A percentile compares a stretch with the other conserved stretches of the same genome.
phyloP scores from a whole-genome alignment of 208 protist species.

The Tritrichomonas musculus region DNA sequence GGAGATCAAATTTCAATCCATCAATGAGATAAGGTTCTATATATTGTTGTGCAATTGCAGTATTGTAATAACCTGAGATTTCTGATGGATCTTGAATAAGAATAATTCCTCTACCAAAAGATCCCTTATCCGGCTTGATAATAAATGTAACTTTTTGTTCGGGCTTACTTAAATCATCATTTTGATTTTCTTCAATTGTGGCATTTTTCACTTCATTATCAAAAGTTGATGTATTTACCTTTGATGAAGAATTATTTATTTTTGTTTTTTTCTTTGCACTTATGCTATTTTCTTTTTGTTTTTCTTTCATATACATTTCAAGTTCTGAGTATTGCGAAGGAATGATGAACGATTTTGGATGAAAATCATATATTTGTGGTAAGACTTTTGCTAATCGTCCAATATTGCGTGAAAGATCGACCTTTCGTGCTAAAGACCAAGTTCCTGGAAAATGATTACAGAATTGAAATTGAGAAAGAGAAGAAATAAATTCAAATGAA shows the following conservation, averaged over 20 bases:
- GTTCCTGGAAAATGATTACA: background rate
- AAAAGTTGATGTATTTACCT: too few species aligned
- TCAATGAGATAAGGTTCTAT: background rate
- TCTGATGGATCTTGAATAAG: background rate
- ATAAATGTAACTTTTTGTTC: background rate
- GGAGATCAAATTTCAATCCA: background rate
- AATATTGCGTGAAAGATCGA: background rate
- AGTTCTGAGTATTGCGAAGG: background rate
- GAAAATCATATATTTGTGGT: slow-evolving; percentile 24
- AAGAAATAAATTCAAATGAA: background rate
- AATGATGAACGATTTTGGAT: background rate
- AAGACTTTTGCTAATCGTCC: background rate
- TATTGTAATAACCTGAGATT: background rate
- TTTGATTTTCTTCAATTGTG: too few species aligned
- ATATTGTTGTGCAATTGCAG: background rate
- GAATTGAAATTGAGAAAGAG: background rate
- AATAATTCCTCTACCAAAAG: background rate
- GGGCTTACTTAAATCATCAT: background rate
- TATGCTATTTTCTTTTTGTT: too few species aligned
- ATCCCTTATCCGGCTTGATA: background rate
- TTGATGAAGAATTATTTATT: too few species aligned
- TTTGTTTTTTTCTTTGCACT: too few species aligned
- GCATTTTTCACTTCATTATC: too few species aligned
- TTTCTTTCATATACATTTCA: slow-evolving; percentile 11
- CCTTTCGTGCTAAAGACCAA: background rate